Evolutionary conservation across 352 stramenopile genomes (phyloP).

Genomic region (Phytophthora boehmeriae): DNA sequence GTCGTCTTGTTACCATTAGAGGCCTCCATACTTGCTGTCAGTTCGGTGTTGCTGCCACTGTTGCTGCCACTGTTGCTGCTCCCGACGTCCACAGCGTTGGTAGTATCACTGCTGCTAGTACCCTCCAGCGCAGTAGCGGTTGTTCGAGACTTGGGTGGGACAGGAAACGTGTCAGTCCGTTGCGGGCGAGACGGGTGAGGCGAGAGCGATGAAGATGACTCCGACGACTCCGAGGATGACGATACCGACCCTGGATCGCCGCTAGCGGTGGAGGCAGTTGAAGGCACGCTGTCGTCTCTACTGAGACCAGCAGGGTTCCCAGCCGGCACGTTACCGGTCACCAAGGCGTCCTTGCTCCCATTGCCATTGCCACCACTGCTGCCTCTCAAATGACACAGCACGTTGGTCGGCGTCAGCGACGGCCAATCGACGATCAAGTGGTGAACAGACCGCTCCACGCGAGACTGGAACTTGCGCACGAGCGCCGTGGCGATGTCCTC

Average conservation of each 20-base stretch:
- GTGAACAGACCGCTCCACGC: constrained; percentile 64
- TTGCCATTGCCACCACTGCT: constrained; percentile 6
- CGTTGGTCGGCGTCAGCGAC: constrained; percentile 29
- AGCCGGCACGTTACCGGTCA: constrained; percentile 5
- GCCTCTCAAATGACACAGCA: constrained; percentile 43
- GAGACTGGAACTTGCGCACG: constrained; percentile 58
- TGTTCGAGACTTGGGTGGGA: constrained; percentile 6
- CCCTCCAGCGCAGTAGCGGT: not conserved
- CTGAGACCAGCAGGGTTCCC: constrained; percentile 2
- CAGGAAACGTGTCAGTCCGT: constrained; percentile 13
- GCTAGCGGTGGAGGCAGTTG: constrained; percentile 20
- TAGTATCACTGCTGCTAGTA: constrained; percentile 4
- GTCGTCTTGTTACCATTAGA: constrained; percentile 16
- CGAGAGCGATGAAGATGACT: constrained; percentile 30
- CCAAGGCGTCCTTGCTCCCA: constrained; percentile 20
- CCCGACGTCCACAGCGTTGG: not conserved
- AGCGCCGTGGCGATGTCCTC: constrained; percentile 45
- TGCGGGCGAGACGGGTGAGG: constrained; percentile 21
- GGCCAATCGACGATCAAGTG: constrained; percentile 74
- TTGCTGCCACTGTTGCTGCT: not conserved
- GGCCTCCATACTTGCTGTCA: constrained; percentile 16
- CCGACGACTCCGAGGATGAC: too few species aligned
- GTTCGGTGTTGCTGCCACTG: not conserved
- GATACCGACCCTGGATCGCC: constrained; percentile 24
- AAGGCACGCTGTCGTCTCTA: constrained; percentile 17